phyloP scores from a whole-genome alignment of 441 rosid genomes.

The Arabidopsis hybrid region DNA sequence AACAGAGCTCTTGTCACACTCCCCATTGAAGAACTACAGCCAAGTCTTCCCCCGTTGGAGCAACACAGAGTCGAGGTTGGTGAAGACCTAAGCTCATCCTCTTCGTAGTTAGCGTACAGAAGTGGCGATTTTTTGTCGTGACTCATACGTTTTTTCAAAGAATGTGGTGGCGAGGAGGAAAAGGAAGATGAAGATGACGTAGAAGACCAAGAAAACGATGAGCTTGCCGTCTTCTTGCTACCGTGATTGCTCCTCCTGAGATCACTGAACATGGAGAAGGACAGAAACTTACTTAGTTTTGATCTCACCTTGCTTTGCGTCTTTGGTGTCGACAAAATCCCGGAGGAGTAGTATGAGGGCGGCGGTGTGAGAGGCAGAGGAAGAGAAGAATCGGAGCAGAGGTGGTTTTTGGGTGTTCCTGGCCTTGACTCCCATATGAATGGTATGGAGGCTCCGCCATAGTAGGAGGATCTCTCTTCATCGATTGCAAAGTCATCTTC shows the following conservation, averaged over 20 bases:
- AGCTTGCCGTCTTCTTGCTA: constrained; percentile 33
- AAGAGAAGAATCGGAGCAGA: constrained; percentile 35
- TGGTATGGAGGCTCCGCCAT: constrained; percentile 67
- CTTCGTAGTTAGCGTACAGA: constrained; percentile 18
- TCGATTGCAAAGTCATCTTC: constrained; percentile 29
- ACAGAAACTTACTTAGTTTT: constrained; percentile 32
- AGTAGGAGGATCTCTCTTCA: constrained; percentile 49
- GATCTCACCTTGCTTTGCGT: constrained; percentile 42
- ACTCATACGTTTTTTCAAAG: constrained; percentile 14
- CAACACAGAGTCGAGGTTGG: constrained; percentile 40
- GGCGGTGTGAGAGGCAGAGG: constrained; percentile 69
- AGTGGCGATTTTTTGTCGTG: constrained; percentile 32
- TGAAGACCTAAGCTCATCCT: constrained; percentile 31
- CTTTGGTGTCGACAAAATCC: constrained; percentile 40
- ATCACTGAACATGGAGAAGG: constrained; percentile 34
- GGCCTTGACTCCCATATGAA: constrained; percentile 86
- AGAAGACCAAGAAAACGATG: constrained; percentile 49
- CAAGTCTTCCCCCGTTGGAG: constrained; percentile 32
- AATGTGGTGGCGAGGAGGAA: constrained; percentile 38
- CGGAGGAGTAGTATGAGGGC: constrained; percentile 56
- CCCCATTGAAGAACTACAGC: constrained; percentile 33
- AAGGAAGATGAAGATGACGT: constrained; percentile 48
- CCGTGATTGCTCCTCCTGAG: constrained; percentile 37
- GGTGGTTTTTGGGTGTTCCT: constrained; percentile 74
- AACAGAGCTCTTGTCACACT: constrained; percentile 34